phyloP scores from a whole-genome alignment of 345 rosid species.

The Hibiscus mutabilis region DNA sequence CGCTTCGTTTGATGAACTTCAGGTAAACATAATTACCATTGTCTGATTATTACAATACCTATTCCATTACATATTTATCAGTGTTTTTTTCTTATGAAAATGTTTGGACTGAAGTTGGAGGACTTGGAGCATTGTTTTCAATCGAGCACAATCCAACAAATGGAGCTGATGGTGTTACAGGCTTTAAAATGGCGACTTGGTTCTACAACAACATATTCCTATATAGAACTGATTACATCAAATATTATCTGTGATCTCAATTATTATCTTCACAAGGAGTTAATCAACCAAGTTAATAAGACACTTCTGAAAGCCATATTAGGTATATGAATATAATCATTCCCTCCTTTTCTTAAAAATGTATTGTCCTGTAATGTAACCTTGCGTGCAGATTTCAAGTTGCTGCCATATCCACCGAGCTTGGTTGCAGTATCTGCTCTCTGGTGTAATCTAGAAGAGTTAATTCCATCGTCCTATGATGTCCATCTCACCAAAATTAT shows the following conservation, averaged over 20 bases:
- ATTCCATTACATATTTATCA: not conserved
- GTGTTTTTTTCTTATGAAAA: not conserved
- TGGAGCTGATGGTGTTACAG: conserved; percentile 51
- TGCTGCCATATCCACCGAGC: conserved; percentile 49
- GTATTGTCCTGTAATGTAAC: not conserved
- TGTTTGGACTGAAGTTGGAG: conserved; percentile 32
- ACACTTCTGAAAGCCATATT: conserved; percentile 36
- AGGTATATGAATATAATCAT: conserved; percentile 22
- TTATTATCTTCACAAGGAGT: conserved; percentile 20
- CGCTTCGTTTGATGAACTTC: conserved; percentile 48
- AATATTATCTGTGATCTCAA: conserved; percentile 13
- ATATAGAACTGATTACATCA: conserved; percentile 28
- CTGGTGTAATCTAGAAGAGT: conserved; percentile 32
- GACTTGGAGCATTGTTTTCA: conserved; percentile 51
- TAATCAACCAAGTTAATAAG: conserved; percentile 29
- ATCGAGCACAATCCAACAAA: conserved; percentile 39
- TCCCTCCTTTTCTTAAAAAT: too few relatives aligned
- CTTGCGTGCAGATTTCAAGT: conserved; percentile 31
- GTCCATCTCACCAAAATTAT: conserved; percentile 16
- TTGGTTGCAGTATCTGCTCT: conserved; percentile 42
- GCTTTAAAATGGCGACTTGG: conserved; percentile 58
- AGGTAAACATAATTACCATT: conserved; percentile 28
- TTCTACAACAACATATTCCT: conserved; percentile 47
- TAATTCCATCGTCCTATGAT: conserved; percentile 16
- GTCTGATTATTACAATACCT: not conserved